A percentile compares a stretch with the other conserved stretches of the same genome.
phyloP scores from a whole-genome alignment of 176 grass and related monocot species.

The Elymus sibiricus region DNA sequence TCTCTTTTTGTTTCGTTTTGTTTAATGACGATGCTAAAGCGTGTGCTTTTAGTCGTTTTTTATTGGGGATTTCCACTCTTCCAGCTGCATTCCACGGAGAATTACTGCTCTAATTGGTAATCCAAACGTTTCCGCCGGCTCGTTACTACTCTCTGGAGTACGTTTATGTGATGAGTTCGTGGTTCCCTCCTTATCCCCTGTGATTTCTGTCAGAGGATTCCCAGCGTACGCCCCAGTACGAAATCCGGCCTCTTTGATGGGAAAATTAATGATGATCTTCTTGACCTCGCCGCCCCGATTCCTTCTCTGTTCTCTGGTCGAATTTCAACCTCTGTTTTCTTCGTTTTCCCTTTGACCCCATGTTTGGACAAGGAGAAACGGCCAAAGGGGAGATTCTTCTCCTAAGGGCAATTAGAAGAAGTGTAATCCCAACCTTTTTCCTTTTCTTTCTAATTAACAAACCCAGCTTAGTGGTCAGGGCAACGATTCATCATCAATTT shows the following conservation, averaged over 20 bases:
- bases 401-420: not conserved
- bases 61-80: conserved; percentile 11
- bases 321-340: not conserved
- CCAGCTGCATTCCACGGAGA: conserved; percentile 3
- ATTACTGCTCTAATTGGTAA: not conserved
- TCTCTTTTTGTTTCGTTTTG: not conserved
- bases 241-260: conserved; percentile 1
- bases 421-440: not conserved
- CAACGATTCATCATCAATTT: not conserved
- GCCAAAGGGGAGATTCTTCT: conserved; percentile 52
- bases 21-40: not conserved
- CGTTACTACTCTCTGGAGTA: not conserved
- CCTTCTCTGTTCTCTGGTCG: not conserved
- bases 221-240: not conserved
- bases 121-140: not conserved
- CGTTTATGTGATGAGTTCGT: not conserved
- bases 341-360: conserved; percentile 19
- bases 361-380: conserved; percentile 37
- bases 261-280: not conserved
- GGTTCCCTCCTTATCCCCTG: not conserved
- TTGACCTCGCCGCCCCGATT: not conserved
- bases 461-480: not conserved
- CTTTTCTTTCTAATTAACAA: not conserved
- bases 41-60: conserved; percentile 37
- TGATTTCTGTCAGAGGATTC: not conserved